Conservation (phyloP, 2,329 filamentous ascomycete species). For the Metarhizium album region DNA sequence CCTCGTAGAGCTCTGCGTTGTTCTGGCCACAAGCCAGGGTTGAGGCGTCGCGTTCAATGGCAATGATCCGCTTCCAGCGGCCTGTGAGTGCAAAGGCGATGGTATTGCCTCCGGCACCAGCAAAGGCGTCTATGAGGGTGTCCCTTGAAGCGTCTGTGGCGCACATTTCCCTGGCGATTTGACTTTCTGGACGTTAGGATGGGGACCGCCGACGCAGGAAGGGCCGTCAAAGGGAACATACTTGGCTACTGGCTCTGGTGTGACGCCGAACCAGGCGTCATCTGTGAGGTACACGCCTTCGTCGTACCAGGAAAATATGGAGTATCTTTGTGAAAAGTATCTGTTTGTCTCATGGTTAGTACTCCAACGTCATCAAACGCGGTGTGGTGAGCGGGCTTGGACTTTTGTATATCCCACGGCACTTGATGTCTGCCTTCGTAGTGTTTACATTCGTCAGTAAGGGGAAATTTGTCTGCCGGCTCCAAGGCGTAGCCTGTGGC, state of each 20-base stretch:
- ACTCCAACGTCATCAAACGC: background rate
- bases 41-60: slow-evolving; percentile 72
- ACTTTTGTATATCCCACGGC: slow-evolving; percentile 80
- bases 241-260: slow-evolving; percentile 83
- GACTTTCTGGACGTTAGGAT: slow-evolving; percentile 32
- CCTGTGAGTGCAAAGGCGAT: slow-evolving; percentile 84
- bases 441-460: slow-evolving; percentile 60
- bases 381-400: slow-evolving; percentile 13
- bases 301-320: slow-evolving; percentile 80
- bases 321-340: slow-evolving; percentile 84
- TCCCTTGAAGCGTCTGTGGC: slow-evolving; percentile 43
- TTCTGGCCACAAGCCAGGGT: slow-evolving; percentile 84
- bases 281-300: slow-evolving; percentile 84
- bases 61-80: slow-evolving; percentile 75
- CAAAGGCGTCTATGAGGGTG: slow-evolving; percentile 78
- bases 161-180: slow-evolving; percentile 64
- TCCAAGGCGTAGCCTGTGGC: slow-evolving; percentile 22
- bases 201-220: slow-evolving; percentile 2
- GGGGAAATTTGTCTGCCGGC: slow-evolving; percentile 33
- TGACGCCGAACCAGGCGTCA: slow-evolving; percentile 94
- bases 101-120: slow-evolving; percentile 82
- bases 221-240: slow-evolving; percentile 30
- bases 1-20: slow-evolving; percentile 79
- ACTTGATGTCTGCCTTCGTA: slow-evolving; percentile 63
- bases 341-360: slow-evolving; percentile 32